Percentiles rank a stretch among this genome's conserved stretches.
Evolutionary conservation across 176 grass and related monocot species (phyloP).

Genomic region (Alopecurus myosuroides): DNA sequence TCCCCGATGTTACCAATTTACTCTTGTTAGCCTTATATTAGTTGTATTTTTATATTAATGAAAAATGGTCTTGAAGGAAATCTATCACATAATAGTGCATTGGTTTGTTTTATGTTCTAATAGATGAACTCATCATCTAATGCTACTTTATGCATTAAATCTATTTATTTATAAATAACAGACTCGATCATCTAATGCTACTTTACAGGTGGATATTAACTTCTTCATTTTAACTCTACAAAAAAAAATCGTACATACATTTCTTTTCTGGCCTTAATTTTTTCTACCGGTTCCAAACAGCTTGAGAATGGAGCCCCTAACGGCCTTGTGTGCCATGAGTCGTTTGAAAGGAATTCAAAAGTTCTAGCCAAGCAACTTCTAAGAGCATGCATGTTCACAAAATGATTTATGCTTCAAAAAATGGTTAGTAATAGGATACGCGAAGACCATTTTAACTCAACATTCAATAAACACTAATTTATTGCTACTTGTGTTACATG

Average conservation of each 20-base stretch:
- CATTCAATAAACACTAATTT: neutral
- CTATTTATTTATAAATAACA: neutral
- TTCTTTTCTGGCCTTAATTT: neutral
- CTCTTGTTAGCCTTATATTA: neutral
- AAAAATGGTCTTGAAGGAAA: neutral
- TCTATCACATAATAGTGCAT: neutral
- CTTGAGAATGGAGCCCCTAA: conserved; percentile 30
- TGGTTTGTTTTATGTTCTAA: neutral
- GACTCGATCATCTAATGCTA: neutral
- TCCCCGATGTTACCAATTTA: neutral
- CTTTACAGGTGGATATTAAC: neutral
- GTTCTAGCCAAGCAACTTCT: conserved; percentile 13
- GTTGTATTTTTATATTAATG: neutral
- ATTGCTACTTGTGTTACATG: neutral
- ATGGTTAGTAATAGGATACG: neutral
- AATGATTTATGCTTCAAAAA: conserved; percentile 9
- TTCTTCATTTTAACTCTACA: neutral
- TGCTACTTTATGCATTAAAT: neutral
- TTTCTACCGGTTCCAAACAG: conserved; percentile 34
- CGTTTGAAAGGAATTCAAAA: conserved; percentile 30
- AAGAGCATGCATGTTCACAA: conserved; percentile 39
- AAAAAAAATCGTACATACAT: neutral
- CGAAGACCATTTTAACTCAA: neutral
- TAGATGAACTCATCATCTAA: neutral
- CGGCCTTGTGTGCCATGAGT: conserved; percentile 18